Percentiles rank a stretch among this genome's conserved stretches.
Evolutionary conservation across 2,329 filamentous ascomycete species (phyloP).

Genomic region (Ceratocystis ficicola): DNA sequence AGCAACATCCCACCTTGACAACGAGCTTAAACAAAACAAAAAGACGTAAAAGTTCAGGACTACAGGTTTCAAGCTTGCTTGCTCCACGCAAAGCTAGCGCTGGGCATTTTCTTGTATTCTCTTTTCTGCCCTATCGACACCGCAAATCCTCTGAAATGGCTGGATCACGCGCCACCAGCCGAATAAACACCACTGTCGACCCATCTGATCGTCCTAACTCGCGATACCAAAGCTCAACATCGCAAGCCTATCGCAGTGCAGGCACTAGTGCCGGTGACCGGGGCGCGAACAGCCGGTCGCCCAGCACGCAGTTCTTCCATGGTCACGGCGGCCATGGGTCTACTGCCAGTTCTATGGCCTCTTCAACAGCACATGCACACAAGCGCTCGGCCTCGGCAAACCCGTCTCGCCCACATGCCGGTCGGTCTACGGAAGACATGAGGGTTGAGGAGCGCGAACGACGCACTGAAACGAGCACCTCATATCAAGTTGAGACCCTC

Average conservation of each 20-base stretch:
- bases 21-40: conserved; percentile 3
- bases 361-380: conserved; percentile 32
- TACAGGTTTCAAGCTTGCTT: too few relatives aligned
- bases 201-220: conserved; percentile 16
- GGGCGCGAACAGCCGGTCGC: conserved; percentile 29
- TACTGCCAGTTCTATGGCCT: neutral
- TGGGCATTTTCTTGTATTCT: too few relatives aligned
- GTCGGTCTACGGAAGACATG: conserved; percentile 34
- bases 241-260: conserved; percentile 29
- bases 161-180: conserved; percentile 22
- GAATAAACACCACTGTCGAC: conserved; percentile 18
- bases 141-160: conserved; percentile 18
- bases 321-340: neutral
- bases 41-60: neutral
- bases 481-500: conserved; percentile 52
- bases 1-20: conserved; percentile 15
- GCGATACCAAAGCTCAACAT: conserved; percentile 19
- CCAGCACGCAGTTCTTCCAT: conserved; percentile 27
- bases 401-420: conserved; percentile 32
- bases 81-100: too few relatives aligned
- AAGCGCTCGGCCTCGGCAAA: conserved; percentile 48
- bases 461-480: conserved; percentile 43
- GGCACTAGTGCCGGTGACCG: conserved; percentile 18
- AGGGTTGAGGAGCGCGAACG: conserved; percentile 37
- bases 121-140: neutral